These are phyloP conservation scores for Kwoniella sp. DNA, from an alignment of 768 basidiomycete species.

Conservation along the genomic window DNA sequence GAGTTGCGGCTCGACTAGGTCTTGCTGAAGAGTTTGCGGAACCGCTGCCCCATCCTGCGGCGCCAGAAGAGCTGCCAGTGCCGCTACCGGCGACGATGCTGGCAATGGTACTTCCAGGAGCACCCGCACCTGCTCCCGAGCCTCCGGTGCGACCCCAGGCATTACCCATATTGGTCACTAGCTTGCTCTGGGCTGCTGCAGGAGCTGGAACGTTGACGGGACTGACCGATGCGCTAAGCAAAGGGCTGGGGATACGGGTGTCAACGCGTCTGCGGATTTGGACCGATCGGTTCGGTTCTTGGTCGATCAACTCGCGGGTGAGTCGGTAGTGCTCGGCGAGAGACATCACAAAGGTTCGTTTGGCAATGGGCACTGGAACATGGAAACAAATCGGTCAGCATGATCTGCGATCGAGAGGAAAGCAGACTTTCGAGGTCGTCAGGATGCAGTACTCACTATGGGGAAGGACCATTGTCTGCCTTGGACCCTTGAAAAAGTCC, in stretches of 20 bases:
- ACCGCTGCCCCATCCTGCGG: constrained; percentile 2
- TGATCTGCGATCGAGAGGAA: constrained; percentile 38
- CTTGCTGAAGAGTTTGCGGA: constrained; percentile 3
- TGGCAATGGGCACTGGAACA: constrained; percentile 67
- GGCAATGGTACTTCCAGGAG: constrained; percentile 15
- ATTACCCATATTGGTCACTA: constrained; percentile 13
- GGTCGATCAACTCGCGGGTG: constrained; percentile 83
- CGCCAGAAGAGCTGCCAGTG: background rate
- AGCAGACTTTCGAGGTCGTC: too few species aligned
- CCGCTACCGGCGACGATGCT: constrained; percentile 8
- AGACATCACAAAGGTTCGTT: constrained; percentile 74
- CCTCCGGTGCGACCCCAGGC: constrained; percentile 15
- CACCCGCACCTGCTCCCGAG: background rate
- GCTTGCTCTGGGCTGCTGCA: constrained; percentile 18
- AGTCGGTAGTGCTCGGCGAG: constrained; percentile 78
- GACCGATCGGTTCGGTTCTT: constrained; percentile 79
- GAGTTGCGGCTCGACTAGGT: constrained; percentile 18
- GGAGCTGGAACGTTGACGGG: constrained; percentile 59
- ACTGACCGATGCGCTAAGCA: constrained; percentile 57
- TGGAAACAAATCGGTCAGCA: constrained; percentile 55
- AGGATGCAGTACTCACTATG: constrained; percentile 25
- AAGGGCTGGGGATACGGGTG: constrained; percentile 72
- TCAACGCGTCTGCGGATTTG: constrained; percentile 81
- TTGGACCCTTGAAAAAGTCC: constrained; percentile 62
- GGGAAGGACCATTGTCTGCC: constrained; percentile 46